A percentile compares a stretch with the other conserved stretches of the same genome.
phyloP scores from a whole-genome alignment of 768 basidiomycete species.

The Rhodotorula paludigena region DNA sequence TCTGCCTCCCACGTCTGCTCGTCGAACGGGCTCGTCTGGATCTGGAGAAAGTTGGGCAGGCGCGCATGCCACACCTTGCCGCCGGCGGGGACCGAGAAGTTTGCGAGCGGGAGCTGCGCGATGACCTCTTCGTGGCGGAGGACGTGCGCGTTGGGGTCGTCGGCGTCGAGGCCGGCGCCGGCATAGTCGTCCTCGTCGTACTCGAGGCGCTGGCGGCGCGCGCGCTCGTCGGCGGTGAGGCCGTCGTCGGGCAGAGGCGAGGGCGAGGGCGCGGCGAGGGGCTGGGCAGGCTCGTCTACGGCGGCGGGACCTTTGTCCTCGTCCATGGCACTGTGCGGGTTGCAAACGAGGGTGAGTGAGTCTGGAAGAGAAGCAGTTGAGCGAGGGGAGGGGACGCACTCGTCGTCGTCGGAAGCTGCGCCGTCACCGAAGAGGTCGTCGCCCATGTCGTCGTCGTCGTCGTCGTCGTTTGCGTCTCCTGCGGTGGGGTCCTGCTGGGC shows the following conservation, averaged over 20 bases:
- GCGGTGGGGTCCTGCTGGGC: not conserved
- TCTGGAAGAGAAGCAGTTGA: not conserved
- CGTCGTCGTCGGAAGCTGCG: conserved; percentile 25
- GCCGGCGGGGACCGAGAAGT: conserved; percentile 45
- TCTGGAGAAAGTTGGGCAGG: conserved; percentile 90
- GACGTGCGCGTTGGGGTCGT: conserved; percentile 36
- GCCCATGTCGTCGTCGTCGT: conserved; percentile 24
- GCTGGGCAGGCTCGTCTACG: not conserved
- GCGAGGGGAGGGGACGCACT: conserved; percentile 12
- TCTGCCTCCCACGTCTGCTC: conserved; percentile 76
- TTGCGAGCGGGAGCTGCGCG: conserved; percentile 70
- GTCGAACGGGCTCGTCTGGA: conserved; percentile 85
- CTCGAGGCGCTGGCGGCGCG: conserved; percentile 42
- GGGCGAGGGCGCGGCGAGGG: not conserved
- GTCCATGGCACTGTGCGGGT: not conserved
- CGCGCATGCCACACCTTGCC: conserved; percentile 69
- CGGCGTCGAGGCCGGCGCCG: not conserved
- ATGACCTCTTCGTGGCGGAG: conserved; percentile 41
- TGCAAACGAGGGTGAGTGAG: not conserved
- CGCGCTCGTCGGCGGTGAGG: conserved; percentile 50
- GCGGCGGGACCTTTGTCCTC: not conserved
- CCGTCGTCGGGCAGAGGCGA: conserved; percentile 51
- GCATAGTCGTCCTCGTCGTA: conserved; percentile 46
- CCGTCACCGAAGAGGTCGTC: conserved; percentile 33
- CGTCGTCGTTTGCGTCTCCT: not conserved